Evolutionary conservation across 805 yeast genomes (phyloP), one percentile per base, ranked within the genome.

Genomic region (Saturnispora quitensis): DNA sequence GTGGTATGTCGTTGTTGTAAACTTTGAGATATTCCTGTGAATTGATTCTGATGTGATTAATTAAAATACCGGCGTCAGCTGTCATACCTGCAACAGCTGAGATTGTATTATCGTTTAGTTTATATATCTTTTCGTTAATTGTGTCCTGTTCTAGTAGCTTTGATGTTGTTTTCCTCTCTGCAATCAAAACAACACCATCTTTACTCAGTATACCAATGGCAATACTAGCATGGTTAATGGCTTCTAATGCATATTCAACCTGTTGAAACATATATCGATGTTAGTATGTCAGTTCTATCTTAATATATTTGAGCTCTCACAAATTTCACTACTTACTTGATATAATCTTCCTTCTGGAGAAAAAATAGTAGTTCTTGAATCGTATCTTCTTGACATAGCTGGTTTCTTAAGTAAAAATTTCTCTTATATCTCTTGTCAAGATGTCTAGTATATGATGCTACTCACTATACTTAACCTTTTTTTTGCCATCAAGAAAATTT

Each of bases 81-180:
- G 93, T 93, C 81, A 93, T 83, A 47, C 99, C 99, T 0, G 99
- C 99, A 34, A 93, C 99, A 0, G 97, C 96, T 61, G 95, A 88
- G 48, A 89, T 76, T 35, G 63, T 57, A 48, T 58, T 63, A 50
- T 87, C 95, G 70, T 85, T 88, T 65, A 91, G 72, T 28, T 81
- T 77, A 69, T 91, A 93, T 70, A 93, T 78, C 68, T 93, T 93
- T 70, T 93, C 99, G 35, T 96, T 89, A 17, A 88, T 80, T 18
- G 90, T 84, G 68, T 91, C 97, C 70, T 89, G 95, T 69, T 93
- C 99, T 53, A 93, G 78, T 61, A 93, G 75, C 63, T 91, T 89
- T 56, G 91, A 82, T 28, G 97, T 89, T 51, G 91, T 93, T 68
- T 93, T 93, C 69, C 93, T 84, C 68, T 93, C 99, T 43, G 98